These are phyloP conservation scores for Kwoniella europaea DNA, from an alignment of 768 basidiomycete species.

Conservation along the genomic window DNA sequence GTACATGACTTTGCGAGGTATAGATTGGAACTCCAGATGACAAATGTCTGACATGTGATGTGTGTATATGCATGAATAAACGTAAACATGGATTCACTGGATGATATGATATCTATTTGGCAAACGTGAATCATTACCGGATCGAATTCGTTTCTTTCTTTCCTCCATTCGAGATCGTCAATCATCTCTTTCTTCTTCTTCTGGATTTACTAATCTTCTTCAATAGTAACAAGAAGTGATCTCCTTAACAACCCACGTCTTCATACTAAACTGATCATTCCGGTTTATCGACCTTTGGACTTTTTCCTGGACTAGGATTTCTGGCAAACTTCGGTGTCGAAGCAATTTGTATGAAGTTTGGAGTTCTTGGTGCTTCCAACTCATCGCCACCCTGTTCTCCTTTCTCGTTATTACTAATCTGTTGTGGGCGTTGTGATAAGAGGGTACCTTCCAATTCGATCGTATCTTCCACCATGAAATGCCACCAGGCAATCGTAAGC, in stretches of 20 bases:
- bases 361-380: constrained; percentile 9
- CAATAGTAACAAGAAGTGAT: too few relatives aligned
- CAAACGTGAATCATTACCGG: too few relatives aligned
- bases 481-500: constrained; percentile 79
- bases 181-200: too few relatives aligned
- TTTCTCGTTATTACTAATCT: background rate
- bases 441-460: constrained; percentile 41
- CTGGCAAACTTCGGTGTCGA: background rate
- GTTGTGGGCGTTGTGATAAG: constrained; percentile 9
- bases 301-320: constrained; percentile 16
- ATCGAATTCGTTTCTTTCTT: too few relatives aligned
- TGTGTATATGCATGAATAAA: background rate
- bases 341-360: constrained; percentile 25
- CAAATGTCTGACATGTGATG: background rate
- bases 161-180: too few relatives aligned
- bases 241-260: background rate
- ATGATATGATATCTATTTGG: background rate
- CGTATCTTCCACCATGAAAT: constrained; percentile 62
- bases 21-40: too few relatives aligned
- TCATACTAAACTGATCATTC: background rate
- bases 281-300: constrained; percentile 26
- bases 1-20: too few relatives aligned
- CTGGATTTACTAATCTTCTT: too few relatives aligned
- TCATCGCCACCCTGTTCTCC: background rate
- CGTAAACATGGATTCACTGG: background rate